Percentiles rank a stretch among this genome's conserved stretches.
phyloP scores from a whole-genome alignment of 2,329 filamentous ascomycete genomes.

The Ophiostoma sp. region DNA sequence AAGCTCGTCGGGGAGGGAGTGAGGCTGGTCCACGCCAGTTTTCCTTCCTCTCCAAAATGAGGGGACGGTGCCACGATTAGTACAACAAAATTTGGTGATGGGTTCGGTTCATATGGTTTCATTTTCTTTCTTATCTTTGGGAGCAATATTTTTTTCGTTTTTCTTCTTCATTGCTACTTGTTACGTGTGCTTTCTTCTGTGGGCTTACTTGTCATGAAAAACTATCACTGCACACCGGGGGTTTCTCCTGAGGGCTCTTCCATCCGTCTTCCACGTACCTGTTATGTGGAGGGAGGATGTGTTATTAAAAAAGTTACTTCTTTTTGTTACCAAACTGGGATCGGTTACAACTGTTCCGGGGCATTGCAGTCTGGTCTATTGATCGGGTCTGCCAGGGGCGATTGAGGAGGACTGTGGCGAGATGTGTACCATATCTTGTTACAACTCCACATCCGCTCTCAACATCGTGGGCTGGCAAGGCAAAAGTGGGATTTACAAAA shows the following conservation, averaged over 20 bases:
- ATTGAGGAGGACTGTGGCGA: not conserved
- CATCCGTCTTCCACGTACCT: not conserved
- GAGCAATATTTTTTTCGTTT: not conserved
- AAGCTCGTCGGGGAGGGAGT: not conserved
- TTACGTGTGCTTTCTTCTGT: not conserved
- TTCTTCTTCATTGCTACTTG: not conserved
- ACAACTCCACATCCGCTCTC: not conserved
- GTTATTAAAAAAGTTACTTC: not conserved
- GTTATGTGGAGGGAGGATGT: not conserved
- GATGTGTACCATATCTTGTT: not conserved
- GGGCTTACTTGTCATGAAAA: not conserved
- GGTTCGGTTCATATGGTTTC: not conserved
- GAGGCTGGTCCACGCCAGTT: no score
- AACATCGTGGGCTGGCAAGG: conserved; percentile 24
- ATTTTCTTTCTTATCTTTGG: not conserved
- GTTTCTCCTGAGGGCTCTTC: conserved; percentile 17
- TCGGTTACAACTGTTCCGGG: conserved; percentile 10
- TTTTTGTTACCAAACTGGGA: conserved; percentile 14
- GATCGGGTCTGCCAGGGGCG: not conserved
- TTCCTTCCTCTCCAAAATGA: not conserved
- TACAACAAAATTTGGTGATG: conserved; percentile 17
- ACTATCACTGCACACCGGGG: not conserved
- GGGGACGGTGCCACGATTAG: conserved; percentile 13
- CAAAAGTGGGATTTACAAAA: conserved; percentile 24
- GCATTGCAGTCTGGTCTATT: not conserved